phyloP scores from a whole-genome alignment of 2,329 filamentous ascomycete species.

The Beauveria bassiana region DNA sequence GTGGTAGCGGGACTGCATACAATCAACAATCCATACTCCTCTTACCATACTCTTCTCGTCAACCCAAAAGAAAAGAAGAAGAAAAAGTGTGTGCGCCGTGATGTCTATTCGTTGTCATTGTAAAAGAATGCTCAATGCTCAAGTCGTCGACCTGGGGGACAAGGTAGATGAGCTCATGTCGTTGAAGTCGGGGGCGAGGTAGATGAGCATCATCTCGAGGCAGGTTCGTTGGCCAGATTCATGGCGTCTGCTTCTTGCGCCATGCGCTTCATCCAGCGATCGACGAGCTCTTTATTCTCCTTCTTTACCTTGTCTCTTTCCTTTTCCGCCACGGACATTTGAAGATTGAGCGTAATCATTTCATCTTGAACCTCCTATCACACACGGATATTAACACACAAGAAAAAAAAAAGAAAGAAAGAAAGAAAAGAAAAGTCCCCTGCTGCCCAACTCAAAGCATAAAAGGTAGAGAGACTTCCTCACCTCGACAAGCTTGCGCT shows the following conservation, averaged over 20 bases:
- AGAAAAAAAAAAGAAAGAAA: too few species aligned
- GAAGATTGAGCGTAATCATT: slow-evolving; percentile 76
- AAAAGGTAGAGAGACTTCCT: neutral
- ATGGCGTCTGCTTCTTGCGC: slow-evolving; percentile 79
- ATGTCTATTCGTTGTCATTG: neutral
- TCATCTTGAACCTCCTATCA: slow-evolving; percentile 79
- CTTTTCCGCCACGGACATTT: slow-evolving; percentile 80
- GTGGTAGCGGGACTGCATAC: slow-evolving; percentile 11
- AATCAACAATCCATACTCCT: slow-evolving; percentile 4
- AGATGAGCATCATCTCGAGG: neutral
- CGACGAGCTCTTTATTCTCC: slow-evolving; percentile 84
- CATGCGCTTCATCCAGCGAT: slow-evolving; percentile 86
- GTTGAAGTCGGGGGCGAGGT: neutral
- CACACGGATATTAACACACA: neutral
- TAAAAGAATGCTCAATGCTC: too few species aligned
- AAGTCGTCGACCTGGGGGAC: neutral
- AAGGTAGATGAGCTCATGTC: neutral
- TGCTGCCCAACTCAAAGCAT: too few species aligned
- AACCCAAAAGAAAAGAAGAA: too few species aligned
- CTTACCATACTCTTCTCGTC: neutral
- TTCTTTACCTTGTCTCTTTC: slow-evolving; percentile 61
- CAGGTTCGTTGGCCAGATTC: slow-evolving; percentile 58
- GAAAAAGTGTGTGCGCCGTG: neutral
- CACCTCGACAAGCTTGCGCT: slow-evolving; percentile 74
- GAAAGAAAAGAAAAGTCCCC: too few species aligned